Base-by-base conservation (phyloP, 176 grass and related monocot species). In the Dendrocalamus sinicus region DNA sequence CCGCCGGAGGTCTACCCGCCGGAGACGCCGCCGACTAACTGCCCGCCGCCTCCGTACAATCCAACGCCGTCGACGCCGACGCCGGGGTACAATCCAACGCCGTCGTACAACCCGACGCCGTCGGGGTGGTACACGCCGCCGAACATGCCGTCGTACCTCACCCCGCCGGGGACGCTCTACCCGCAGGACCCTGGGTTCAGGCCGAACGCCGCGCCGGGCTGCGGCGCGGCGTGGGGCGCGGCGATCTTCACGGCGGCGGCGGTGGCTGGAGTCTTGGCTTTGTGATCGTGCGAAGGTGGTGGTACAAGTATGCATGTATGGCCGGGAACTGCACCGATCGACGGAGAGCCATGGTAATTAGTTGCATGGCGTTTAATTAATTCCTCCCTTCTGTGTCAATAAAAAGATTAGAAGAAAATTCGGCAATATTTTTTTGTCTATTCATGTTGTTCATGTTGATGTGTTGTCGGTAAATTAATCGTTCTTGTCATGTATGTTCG, bases 171-270 rank as follows among this genome's bases (percentile, higher is more conserved):
- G 3, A 71, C 48, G 53, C 83, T 96, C 23, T 96, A 96, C 82
- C 91, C 91, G 37, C 87, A 88, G 83, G 87, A 92, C 77, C 91
- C 89, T 1, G 87, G 91, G 4, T 96, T 88, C 89, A 69, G 17
- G 72, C 89, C 91, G 1, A 78, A 75, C 44, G 87, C 16, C n/a
- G 89, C 91, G 2, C 66, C 86, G 0, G 72, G 70, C 28, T 0
- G 48, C 52, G 0, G 8, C 6, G 57, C 13, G 0, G 1, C 22
- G 1, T 91, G 81, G 91, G 63, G 12, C 61, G 64, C 70, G 46
- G 87, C 13, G 3, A 0, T 77, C 30, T 9, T 68, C 23, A n/a
- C 58, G 20, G 53, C 77, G 1, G 43, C 28, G 2, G 62, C 57
- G 2, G 60, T 62, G 16, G 85, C 78, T 17, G 82, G 82, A 28